phyloP scores from a whole-genome alignment of 768 basidiomycete genomes.

The Cyclocybe cylindracea region DNA sequence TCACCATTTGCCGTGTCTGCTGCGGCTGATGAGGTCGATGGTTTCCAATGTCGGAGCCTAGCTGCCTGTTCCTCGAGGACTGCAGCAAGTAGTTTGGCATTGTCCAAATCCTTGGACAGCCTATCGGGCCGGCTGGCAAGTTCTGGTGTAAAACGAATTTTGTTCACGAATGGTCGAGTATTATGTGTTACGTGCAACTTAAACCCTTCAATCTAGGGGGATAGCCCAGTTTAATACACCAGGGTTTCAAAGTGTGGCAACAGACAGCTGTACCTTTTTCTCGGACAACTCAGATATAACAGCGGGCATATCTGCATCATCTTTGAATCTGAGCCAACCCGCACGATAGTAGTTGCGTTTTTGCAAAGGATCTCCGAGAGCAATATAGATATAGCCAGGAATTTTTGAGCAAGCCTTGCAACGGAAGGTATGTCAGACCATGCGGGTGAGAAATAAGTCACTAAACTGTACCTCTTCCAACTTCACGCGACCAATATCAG shows the following conservation, averaged over 20 bases:
- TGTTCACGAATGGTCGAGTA: slow-evolving; percentile 73
- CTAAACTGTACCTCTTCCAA: slow-evolving; percentile 73
- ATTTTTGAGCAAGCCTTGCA: slow-evolving; percentile 72
- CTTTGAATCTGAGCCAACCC: slow-evolving; percentile 87
- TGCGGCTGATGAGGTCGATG: slow-evolving; percentile 19
- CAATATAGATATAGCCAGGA: slow-evolving; percentile 85
- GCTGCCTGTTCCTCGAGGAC: slow-evolving; percentile 74
- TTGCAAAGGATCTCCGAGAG: slow-evolving; percentile 88
- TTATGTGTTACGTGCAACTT: slow-evolving; percentile 89
- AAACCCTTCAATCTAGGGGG: slow-evolving; percentile 84
- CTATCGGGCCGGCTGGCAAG: slow-evolving; percentile 80
- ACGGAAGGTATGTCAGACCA: slow-evolving; percentile 9
- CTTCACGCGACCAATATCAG: slow-evolving; percentile 86
- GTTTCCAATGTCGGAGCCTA: slow-evolving; percentile 46
- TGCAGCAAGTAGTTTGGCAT: slow-evolving; percentile 69
- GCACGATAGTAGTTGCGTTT: slow-evolving; percentile 94
- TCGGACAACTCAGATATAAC: slow-evolving; percentile 78
- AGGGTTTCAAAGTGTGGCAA: neutral
- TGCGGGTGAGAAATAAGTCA: neutral
- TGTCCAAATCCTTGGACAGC: slow-evolving; percentile 77
- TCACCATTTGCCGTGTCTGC: slow-evolving; percentile 23
- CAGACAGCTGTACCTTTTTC: slow-evolving; percentile 64
- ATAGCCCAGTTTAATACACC: slow-evolving; percentile 5
- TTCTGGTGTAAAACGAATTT: slow-evolving; percentile 80
- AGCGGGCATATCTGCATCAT: slow-evolving; percentile 78